Evolutionary conservation across 2,329 filamentous ascomycete genomes (phyloP).

Genomic region (Fusarium citri): DNA sequence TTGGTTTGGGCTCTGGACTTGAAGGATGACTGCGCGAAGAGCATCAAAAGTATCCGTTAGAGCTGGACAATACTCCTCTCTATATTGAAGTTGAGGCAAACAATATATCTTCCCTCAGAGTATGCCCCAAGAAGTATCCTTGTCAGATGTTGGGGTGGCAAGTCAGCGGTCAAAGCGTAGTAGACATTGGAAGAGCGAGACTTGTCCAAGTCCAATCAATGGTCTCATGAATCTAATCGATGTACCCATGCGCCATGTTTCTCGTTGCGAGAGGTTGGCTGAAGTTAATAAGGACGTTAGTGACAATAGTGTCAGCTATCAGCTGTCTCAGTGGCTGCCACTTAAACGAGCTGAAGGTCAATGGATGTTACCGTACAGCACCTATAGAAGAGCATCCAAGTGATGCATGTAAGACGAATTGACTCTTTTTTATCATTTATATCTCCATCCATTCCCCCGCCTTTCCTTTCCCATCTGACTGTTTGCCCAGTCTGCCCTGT

Average conservation of each 20-base stretch:
- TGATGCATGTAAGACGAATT: not conserved
- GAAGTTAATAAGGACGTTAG: constrained; percentile 2
- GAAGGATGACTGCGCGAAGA: not conserved
- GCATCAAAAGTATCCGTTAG: not conserved
- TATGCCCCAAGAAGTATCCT: not conserved
- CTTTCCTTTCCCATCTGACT: not conserved
- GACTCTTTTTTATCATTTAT: not conserved
- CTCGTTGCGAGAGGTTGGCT: constrained; percentile 8
- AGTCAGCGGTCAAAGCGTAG: constrained; percentile 6
- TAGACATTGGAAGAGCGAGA: constrained; percentile 4
- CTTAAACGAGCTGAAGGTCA: not conserved
- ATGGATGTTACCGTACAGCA: not conserved
- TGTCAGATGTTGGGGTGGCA: not conserved
- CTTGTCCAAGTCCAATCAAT: not conserved
- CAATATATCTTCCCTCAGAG: not conserved
- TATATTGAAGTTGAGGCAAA: not conserved
- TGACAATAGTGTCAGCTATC: constrained; percentile 10
- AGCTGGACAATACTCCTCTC: not conserved
- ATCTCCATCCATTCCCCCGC: not conserved
- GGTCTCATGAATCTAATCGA: not conserved
- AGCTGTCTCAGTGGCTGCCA: constrained; percentile 1
- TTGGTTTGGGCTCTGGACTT: not conserved
- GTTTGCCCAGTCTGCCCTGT: not conserved
- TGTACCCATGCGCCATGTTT: not conserved
- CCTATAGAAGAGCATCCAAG: not conserved